These are phyloP conservation scores for Proliferodiscus dingleyae DNA, from an alignment of 2,329 filamentous ascomycete species.

Conservation along the genomic window DNA sequence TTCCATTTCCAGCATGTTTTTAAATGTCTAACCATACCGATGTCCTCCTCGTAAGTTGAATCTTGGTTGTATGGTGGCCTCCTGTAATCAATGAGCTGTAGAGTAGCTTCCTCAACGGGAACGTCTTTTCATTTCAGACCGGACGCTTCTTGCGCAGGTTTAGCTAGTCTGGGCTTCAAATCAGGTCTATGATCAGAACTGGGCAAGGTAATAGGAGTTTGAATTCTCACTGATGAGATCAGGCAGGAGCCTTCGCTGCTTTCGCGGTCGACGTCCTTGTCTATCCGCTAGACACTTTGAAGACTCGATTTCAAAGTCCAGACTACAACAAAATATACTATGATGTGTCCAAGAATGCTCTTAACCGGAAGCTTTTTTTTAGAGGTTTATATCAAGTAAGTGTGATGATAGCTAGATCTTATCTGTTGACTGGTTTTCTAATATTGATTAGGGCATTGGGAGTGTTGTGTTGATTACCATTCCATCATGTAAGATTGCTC, in stretches of 20 bases:
- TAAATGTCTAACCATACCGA: slow-evolving; percentile 47
- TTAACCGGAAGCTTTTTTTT: slow-evolving; percentile 54
- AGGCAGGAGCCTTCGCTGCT: slow-evolving; percentile 82
- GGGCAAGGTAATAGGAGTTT: no score
- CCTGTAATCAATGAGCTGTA: no score
- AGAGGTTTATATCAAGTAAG: slow-evolving; percentile 68
- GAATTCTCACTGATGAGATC: slow-evolving; percentile 9
- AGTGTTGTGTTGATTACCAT: slow-evolving; percentile 81
- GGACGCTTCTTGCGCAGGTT: no score
- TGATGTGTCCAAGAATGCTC: slow-evolving; percentile 48
- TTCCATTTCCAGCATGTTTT: slow-evolving; percentile 13
- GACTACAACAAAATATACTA: slow-evolving; percentile 66
- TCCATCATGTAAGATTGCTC: slow-evolving; percentile 60
- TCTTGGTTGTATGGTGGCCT: neutral
- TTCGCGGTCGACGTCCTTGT: slow-evolving; percentile 82
- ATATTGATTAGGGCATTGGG: slow-evolving; percentile 54
- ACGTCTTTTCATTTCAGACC: no score
- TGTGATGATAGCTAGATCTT: neutral
- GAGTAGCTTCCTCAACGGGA: no score
- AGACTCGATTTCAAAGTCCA: slow-evolving; percentile 77
- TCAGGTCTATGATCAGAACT: no score
- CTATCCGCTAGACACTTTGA: slow-evolving; percentile 76
- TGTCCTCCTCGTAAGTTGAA: slow-evolving; percentile 48
- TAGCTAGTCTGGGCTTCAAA: no score
- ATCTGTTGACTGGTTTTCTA: neutral